A percentile compares a stretch with the other conserved stretches of the same genome.
Conservation (phyloP, 352 stramenopile species). For the Globisporangium takayamanum region DNA sequence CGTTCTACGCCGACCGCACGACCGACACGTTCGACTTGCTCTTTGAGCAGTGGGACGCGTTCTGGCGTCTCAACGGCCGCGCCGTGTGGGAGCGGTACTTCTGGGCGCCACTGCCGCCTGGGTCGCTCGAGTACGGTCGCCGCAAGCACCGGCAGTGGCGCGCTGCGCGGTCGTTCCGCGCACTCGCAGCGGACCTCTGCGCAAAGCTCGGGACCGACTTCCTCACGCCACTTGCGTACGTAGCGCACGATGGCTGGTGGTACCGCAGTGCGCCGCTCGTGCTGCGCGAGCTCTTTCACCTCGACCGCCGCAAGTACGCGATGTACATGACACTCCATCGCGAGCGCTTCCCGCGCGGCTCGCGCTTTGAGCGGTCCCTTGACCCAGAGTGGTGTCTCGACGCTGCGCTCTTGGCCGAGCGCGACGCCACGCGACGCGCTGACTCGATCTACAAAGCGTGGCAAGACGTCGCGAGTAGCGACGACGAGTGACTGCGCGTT, state of each 20-base stretch:
- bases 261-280: slow-evolving; percentile 23
- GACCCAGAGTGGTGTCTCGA: slow-evolving; percentile 22
- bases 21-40: slow-evolving; percentile 31
- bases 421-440: background rate
- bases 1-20: slow-evolving; percentile 20
- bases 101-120: slow-evolving; percentile 26
- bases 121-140: slow-evolving; percentile 21
- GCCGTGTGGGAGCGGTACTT: slow-evolving; percentile 45
- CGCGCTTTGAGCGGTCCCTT: slow-evolving; percentile 14
- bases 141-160: slow-evolving; percentile 26
- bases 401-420: background rate
- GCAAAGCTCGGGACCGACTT: slow-evolving; percentile 5
- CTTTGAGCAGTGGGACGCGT: slow-evolving; percentile 47
- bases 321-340: slow-evolving; percentile 20
- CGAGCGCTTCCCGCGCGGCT: slow-evolving; percentile 24
- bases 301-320: slow-evolving; percentile 9
- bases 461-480: slow-evolving; percentile 4
- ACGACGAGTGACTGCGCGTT: background rate
- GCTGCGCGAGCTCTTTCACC: slow-evolving; percentile 21
- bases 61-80: slow-evolving; percentile 32
- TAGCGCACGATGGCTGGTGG: slow-evolving; percentile 25
- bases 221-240: slow-evolving; percentile 4
- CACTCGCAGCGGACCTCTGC: slow-evolving; percentile 24
- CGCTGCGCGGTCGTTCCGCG: slow-evolving; percentile 24
- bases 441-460: background rate